Conservation (phyloP, 768 basidiomycete species). For the Tricholoma furcatifolium region DNA sequence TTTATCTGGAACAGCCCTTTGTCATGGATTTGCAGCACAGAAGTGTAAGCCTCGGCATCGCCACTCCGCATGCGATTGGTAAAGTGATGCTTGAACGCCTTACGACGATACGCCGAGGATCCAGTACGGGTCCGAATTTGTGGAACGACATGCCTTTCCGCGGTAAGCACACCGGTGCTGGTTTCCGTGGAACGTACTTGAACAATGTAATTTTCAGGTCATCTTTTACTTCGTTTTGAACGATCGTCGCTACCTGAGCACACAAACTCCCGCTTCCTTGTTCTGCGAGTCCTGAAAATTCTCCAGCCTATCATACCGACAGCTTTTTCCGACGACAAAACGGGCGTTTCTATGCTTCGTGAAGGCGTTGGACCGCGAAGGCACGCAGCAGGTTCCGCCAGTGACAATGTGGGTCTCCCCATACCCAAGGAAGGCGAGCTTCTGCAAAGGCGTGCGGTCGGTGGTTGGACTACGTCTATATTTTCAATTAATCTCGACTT, state of each 20-base stretch:
- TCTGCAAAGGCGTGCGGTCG: not conserved
- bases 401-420: too few species aligned
- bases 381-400: too few species aligned
- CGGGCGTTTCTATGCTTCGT: too few species aligned
- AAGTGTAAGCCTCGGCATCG: not conserved
- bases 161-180: not conserved
- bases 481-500: too few species aligned
- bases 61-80: not conserved
- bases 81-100: not conserved
- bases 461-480: too few species aligned
- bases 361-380: too few species aligned
- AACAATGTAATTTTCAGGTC: not conserved
- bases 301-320: not conserved
- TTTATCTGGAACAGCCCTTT: constrained; percentile 3
- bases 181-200: not conserved
- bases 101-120: too few species aligned
- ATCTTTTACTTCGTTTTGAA: not conserved
- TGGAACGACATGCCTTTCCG: not conserved
- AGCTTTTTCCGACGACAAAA: not conserved
- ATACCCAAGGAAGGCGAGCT: not conserved
- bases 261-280: constrained; percentile 13
- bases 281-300: not conserved
- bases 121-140: too few species aligned
- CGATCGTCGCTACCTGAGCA: not conserved
- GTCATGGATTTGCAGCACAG: not conserved